Evolutionary conservation across 1,284 basidiomycete species (phyloP), one percentile per base, ranked within the genome.

Genomic region (Lentinula novae-zelandiae): DNA sequence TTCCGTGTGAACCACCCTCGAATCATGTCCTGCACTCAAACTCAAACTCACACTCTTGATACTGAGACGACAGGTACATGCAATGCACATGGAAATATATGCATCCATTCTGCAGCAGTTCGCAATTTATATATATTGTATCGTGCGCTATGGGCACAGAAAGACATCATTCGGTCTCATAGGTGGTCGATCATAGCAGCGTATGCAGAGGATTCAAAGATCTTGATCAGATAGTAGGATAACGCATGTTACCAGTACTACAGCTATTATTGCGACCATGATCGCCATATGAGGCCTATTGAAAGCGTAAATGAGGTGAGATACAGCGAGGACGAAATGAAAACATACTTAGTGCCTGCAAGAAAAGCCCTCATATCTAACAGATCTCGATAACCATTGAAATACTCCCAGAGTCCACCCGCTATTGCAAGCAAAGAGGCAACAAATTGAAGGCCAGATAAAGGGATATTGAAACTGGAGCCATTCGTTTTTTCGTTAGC

Each of bases 331-430:
- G 56, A 55, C 60, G 39, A 57, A 60, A 53, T 56, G 52, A 53
- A 8, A 54, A 59, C 39, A 50, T 83, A 89, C 89, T 83, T 85
- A 48, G 80, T 77, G 8, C 78, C 79, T 52, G 73, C 72, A 50
- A 89, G 70, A 68, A 90, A 89, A 2, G 86, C 84, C 63, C 80
- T 78, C 72, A 80, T 76, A 59, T 76, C 74, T 58, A 79, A 74
- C 66, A 90, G 70, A 68, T 86, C 85, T 67, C 75, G 72, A 56
- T 78, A 82, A 3, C 83, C 82, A 60, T 74, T 78, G 62, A 81
- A 79, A 65, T 88, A 90, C 71, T 87, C 85, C 82, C 82, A 89
- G 33, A 76, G 63, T 0, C 86, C 87, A 2, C 81, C 85, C 8
- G 69, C 71, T 17, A 90, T 77, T 15, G 81, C 79, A n/a, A 76